Conservation (phyloP, 495 filamentous ascomycete genomes). For the Lasiosphaeria miniovina region DNA sequence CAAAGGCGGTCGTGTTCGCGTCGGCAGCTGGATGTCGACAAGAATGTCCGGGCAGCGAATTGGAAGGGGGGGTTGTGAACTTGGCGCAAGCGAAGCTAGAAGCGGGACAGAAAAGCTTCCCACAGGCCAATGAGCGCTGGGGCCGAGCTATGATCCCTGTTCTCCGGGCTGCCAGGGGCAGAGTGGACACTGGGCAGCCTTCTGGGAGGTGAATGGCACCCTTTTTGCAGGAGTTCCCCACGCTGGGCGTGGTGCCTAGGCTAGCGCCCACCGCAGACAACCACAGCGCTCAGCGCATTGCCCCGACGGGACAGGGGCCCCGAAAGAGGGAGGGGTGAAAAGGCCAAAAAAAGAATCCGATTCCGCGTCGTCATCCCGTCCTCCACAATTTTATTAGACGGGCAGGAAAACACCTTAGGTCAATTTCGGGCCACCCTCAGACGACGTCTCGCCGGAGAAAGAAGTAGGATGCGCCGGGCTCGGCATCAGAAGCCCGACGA, state of each 20-base stretch:
- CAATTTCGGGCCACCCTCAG: slow-evolving; percentile 19
- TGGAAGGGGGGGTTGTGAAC: neutral
- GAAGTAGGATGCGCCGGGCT: slow-evolving; percentile 31
- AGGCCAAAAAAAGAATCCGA: neutral
- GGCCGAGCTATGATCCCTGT: neutral
- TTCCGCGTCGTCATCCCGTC: slow-evolving; percentile 17
- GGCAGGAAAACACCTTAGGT: slow-evolving; percentile 1
- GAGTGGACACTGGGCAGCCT: neutral
- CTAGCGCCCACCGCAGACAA: no score
- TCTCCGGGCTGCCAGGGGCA: neutral
- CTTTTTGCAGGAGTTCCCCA: slow-evolving; percentile 17
- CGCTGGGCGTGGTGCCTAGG: neutral
- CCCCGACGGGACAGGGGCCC: no score
- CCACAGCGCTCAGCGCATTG: no score
- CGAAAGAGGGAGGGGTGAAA: neutral
- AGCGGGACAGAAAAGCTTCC: neutral
- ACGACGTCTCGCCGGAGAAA: slow-evolving; percentile 22
- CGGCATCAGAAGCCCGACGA: slow-evolving; percentile 19
- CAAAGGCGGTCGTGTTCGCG: no score
- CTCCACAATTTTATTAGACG: slow-evolving; percentile 12
- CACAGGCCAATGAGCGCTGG: neutral
- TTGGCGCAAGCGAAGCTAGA: neutral
- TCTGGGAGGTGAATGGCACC: neutral
- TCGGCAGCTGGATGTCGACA: neutral
- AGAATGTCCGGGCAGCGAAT: neutral